Base-by-base conservation (phyloP, 2,329 filamentous ascomycete genomes). In the Helotiales sp. region DNA sequence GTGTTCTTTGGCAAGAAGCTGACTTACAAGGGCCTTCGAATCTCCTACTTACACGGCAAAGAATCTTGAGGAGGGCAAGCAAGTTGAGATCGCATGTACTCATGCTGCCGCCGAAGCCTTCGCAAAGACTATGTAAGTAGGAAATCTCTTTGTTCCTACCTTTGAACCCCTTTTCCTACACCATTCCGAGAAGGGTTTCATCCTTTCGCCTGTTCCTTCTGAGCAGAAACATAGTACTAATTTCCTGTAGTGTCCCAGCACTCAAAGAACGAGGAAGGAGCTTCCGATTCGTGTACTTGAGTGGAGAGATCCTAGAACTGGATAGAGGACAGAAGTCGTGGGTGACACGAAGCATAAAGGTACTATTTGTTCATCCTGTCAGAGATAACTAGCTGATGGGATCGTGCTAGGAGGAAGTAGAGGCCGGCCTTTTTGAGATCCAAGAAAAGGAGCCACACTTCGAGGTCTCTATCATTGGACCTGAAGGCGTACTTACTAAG, bases 281-380 rank as follows among this genome's bases (percentile, higher is more conserved):
- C 33, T 79, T 80, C 58, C 68, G 75, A 1, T 79, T 79, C 58
- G 63, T 79, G 2, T 78, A 75, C 61, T 60, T 75, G 25, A 73
- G 70, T 50, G 72, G 70, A 13, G 71, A 64, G 49, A 67, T 72
- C 22, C 72, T 74, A 15, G 74, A 77, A 60, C 70, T 73, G 55
- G 71, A 77, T 58, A 69, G 73, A 61, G 70, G 68, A 22, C 70
- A 70, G 50, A 67, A 66, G 13, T 58, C 77, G 33, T 78, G 74
- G 75, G 66, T 74, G 33, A n/a, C n/a, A n/a, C n/a, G n/a, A n/a
- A n/a, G n/a, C n/a, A n/a, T n/a, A n/a, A n/a, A n/a, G n/a, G n/a
- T n/a, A n/a, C n/a, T n/a, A n/a, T 44, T 44, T 44, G 25, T 71
- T 48, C 52, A 63, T 3, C 66, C 68, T 29, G 54, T 54, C 33